phyloP scores from a whole-genome alignment of 495 filamentous ascomycete species.

The Parathielavia hyrcaniae region DNA sequence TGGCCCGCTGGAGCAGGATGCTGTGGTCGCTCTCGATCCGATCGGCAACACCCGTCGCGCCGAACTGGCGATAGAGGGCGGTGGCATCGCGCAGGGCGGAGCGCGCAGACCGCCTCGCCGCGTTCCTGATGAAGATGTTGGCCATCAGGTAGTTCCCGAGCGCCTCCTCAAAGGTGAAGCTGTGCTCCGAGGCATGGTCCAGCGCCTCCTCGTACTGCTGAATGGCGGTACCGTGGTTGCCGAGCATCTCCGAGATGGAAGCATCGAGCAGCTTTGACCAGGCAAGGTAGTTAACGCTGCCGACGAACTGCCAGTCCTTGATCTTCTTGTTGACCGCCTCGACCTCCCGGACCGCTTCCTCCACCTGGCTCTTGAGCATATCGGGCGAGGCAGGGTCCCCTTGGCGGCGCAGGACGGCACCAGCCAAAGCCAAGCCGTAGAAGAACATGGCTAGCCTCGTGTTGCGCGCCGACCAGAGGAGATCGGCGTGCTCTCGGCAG shows the following conservation, averaged over 20 bases:
- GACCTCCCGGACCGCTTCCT: slow-evolving; percentile 51
- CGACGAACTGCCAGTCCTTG: slow-evolving; percentile 59
- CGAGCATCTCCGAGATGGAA: slow-evolving; percentile 59
- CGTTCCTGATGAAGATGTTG: slow-evolving; percentile 65
- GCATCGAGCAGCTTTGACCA: slow-evolving; percentile 73
- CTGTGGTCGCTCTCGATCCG: slow-evolving; percentile 65
- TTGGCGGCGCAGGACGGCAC: slow-evolving; percentile 55
- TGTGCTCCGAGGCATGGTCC: slow-evolving; percentile 73
- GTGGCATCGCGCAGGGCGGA: slow-evolving; percentile 66
- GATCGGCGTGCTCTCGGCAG: slow-evolving; percentile 51
- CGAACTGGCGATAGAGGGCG: slow-evolving; percentile 64
- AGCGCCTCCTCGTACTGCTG: slow-evolving; percentile 66
- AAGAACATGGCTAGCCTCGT: slow-evolving; percentile 57
- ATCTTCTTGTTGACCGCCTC: slow-evolving; percentile 54
- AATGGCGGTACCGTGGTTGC: slow-evolving; percentile 56
- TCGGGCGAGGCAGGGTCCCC: slow-evolving; percentile 45
- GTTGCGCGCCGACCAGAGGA: slow-evolving; percentile 68
- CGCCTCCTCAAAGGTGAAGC: slow-evolving; percentile 73
- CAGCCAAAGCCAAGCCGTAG: slow-evolving; percentile 62
- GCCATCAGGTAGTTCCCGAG: slow-evolving; percentile 71
- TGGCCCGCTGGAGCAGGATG: slow-evolving; percentile 62
- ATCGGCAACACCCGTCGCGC: slow-evolving; percentile 66
- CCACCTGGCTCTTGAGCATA: slow-evolving; percentile 47
- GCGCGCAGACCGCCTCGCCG: slow-evolving; percentile 66
- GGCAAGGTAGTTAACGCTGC: slow-evolving; percentile 70